phyloP scores from a whole-genome alignment of 1,284 basidiomycete genomes.

The Kwoniella shivajii region DNA sequence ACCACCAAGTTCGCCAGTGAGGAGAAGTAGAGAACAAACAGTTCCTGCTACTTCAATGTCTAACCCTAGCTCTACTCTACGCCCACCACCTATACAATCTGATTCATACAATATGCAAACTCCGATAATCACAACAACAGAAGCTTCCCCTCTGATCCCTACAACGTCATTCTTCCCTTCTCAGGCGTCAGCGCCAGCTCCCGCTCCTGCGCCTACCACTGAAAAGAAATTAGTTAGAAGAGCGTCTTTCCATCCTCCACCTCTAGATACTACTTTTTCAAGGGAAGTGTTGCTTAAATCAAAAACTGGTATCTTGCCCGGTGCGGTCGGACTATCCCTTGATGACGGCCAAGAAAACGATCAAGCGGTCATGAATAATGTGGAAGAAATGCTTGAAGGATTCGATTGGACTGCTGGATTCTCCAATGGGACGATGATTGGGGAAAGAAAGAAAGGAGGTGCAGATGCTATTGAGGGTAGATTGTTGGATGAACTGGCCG shows the following conservation, averaged over 20 bases:
- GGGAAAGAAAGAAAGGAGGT: slow-evolving; percentile 59
- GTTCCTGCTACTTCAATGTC: slow-evolving; percentile 13
- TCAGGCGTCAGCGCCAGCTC: slow-evolving; percentile 1
- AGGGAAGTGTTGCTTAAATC: slow-evolving; percentile 68
- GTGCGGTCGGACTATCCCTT: slow-evolving; percentile 44
- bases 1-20: background rate
- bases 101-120: slow-evolving; percentile 6
- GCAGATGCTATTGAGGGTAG: slow-evolving; percentile 86
- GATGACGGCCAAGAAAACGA: slow-evolving; percentile 63
- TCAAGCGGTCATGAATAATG: slow-evolving; percentile 79
- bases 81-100: background rate
- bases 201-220: background rate
- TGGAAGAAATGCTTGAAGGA: slow-evolving; percentile 98
- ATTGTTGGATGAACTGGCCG: slow-evolving; percentile 80
- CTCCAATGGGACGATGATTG: slow-evolving; percentile 3
- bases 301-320: slow-evolving; percentile 40
- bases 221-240: slow-evolving; percentile 26
- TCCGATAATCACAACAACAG: slow-evolving; percentile 41
- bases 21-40: slow-evolving; percentile 5
- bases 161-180: slow-evolving; percentile 15
- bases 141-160: slow-evolving; percentile 34
- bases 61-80: background rate
- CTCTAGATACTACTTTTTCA: slow-evolving; percentile 52
- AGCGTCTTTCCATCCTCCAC: slow-evolving; percentile 51
- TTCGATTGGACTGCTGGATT: slow-evolving; percentile 73